phyloP scores from a whole-genome alignment of 2,329 filamentous ascomycete species.

The Diaporthe ampelina region DNA sequence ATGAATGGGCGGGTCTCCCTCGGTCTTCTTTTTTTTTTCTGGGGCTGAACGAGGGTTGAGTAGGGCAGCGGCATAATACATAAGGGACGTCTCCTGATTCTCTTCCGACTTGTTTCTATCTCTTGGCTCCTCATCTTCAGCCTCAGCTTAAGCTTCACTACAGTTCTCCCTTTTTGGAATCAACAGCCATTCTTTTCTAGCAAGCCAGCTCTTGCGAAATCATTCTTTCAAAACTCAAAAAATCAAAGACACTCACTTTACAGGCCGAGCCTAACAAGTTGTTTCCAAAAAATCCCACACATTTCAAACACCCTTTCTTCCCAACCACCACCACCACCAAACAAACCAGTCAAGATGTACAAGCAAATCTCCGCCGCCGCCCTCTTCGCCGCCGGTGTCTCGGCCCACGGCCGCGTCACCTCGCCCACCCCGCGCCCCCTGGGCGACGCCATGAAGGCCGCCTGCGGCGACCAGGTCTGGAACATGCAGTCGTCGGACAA shows the following conservation, averaged over 20 bases:
- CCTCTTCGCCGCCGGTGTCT: slow-evolving; percentile 58
- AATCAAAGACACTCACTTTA: slow-evolving; percentile 35
- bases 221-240: slow-evolving; percentile 32
- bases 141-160: slow-evolving; percentile 38
- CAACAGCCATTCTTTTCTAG: slow-evolving; percentile 42
- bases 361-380: slow-evolving; percentile 44
- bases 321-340: background rate
- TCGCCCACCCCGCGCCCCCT: slow-evolving; percentile 63
- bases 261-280: slow-evolving; percentile 40
- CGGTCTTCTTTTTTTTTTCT: background rate
- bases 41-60: background rate
- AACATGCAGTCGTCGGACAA: slow-evolving; percentile 66
- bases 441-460: slow-evolving; percentile 63
- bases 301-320: background rate
- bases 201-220: slow-evolving; percentile 41
- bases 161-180: slow-evolving; percentile 38
- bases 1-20: slow-evolving; percentile 19
- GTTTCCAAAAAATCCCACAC: slow-evolving; percentile 9
- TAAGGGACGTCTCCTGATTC: slow-evolving; percentile 26
- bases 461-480: slow-evolving; percentile 68
- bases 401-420: slow-evolving; percentile 67
- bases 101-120: background rate
- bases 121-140: slow-evolving; percentile 35
- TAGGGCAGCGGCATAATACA: slow-evolving; percentile 21
- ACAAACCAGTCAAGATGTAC: slow-evolving; percentile 41